Evolutionary conservation across 257 asterid genomes (phyloP).

Genomic region (Knoxia roxburghii): DNA sequence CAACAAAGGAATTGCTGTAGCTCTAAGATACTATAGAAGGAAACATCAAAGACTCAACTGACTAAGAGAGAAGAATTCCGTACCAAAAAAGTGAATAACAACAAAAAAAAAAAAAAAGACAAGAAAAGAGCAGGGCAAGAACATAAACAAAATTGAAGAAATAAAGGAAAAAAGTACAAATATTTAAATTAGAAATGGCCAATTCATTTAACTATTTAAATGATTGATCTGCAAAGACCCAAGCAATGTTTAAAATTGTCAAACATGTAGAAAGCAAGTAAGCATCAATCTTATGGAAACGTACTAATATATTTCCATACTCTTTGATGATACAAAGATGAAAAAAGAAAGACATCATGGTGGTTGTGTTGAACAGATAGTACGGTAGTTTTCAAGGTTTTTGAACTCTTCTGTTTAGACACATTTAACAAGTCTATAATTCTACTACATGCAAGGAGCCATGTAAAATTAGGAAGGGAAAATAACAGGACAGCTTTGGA

Average conservation of each 20-base stretch:
- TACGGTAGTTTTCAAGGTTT: neutral
- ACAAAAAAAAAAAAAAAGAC: neutral
- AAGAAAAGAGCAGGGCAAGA: neutral
- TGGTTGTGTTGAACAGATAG: neutral
- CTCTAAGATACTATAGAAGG: too few species aligned
- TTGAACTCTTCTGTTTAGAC: neutral
- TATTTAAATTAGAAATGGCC: neutral
- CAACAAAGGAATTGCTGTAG: neutral
- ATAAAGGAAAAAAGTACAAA: neutral
- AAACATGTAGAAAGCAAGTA: neutral
- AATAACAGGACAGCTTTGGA: neutral
- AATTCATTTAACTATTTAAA: neutral
- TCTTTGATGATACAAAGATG: neutral
- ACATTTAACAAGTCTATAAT: neutral
- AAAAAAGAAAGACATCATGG: neutral
- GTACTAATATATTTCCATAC: too few species aligned
- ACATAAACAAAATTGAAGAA: neutral
- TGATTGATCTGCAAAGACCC: neutral
- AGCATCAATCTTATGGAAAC: too few species aligned
- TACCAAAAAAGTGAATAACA: too few species aligned
- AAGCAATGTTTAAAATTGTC: neutral
- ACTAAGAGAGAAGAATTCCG: neutral
- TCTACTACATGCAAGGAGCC: neutral
- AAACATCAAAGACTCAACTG: conserved; percentile 1
- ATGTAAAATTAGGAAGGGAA: neutral